A percentile compares a stretch with the other conserved stretches of the same genome.
These are phyloP conservation scores for Colletotrichum salicis DNA, from an alignment of 2,329 filamentous ascomycete genomes.

Conservation along the genomic window DNA sequence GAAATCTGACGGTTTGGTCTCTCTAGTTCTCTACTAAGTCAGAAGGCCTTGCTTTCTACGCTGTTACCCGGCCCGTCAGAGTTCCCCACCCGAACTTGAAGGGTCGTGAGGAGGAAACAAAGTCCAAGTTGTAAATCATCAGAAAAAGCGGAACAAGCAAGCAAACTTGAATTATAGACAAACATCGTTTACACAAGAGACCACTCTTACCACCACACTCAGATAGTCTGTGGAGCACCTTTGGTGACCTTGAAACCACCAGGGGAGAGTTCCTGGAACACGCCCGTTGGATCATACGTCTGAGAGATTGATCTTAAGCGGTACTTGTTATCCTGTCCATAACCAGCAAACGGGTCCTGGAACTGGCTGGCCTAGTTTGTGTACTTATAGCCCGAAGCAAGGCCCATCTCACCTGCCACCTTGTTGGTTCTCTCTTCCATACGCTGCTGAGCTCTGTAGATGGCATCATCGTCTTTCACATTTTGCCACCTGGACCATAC, in stretches of 20 bases:
- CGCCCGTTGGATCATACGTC: conserved; percentile 51
- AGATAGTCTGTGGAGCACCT: not conserved
- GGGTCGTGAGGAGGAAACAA: conserved; percentile 14
- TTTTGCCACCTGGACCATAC: conserved; percentile 42
- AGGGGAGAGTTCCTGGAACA: conserved; percentile 49
- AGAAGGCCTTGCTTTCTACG: conserved; percentile 32
- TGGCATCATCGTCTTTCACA: conserved; percentile 45
- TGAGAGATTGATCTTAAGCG: conserved; percentile 43
- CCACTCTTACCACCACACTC: not conserved
- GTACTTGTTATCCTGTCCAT: conserved; percentile 51
- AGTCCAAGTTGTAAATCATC: not conserved
- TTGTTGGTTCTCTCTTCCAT: conserved; percentile 42
- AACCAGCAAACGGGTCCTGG: conserved; percentile 50
- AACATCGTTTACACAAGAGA: too few relatives aligned
- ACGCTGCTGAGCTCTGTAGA: conserved; percentile 42
- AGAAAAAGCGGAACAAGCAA: too few relatives aligned
- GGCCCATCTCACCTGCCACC: conserved; percentile 43
- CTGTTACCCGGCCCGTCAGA: conserved; percentile 24
- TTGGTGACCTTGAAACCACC: conserved; percentile 52
- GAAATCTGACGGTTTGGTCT: not conserved
- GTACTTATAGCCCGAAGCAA: conserved; percentile 53
- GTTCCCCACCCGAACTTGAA: conserved; percentile 23
- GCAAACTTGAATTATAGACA: too few relatives aligned
- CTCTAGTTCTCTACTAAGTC: conserved; percentile 31
- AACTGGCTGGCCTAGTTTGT: conserved; percentile 57